These are phyloP conservation scores for Trichosanthes truncata DNA, from an alignment of 306 rosid species.

Conservation along the genomic window DNA sequence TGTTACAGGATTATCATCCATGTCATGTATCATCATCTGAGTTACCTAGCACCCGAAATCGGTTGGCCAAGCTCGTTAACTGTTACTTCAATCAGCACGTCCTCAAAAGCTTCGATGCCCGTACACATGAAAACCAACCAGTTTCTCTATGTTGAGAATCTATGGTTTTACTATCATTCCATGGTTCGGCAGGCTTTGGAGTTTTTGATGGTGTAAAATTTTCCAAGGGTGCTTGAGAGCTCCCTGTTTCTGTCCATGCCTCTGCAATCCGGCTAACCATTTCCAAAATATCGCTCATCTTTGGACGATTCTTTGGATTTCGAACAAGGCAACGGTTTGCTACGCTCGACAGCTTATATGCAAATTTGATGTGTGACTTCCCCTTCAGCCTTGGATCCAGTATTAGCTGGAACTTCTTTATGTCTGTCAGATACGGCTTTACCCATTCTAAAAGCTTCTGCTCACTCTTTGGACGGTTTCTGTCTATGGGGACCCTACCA, in stretches of 20 bases:
- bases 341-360: constrained; percentile 54
- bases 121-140: constrained; percentile 45
- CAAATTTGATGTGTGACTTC: constrained; percentile 53
- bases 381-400: constrained; percentile 86
- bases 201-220: constrained; percentile 28
- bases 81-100: constrained; percentile 29
- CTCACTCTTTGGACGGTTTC: constrained; percentile 83
- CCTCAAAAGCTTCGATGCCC: constrained; percentile 53
- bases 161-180: constrained; percentile 29
- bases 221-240: constrained; percentile 35
- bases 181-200: constrained; percentile 22
- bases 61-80: neutral
- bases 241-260: constrained; percentile 21
- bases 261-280: constrained; percentile 54
- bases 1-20: neutral
- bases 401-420: constrained; percentile 61
- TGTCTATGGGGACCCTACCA: constrained; percentile 82
- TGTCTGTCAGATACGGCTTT: constrained; percentile 70
- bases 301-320: constrained; percentile 79
- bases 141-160: constrained; percentile 36
- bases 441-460: constrained; percentile 96
- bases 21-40: neutral
- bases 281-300: constrained; percentile 86
- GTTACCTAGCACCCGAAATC: neutral
- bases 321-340: constrained; percentile 80